Base-by-base conservation (phyloP, 1,139 yeast genomes). In the Pichia sp. region DNA sequence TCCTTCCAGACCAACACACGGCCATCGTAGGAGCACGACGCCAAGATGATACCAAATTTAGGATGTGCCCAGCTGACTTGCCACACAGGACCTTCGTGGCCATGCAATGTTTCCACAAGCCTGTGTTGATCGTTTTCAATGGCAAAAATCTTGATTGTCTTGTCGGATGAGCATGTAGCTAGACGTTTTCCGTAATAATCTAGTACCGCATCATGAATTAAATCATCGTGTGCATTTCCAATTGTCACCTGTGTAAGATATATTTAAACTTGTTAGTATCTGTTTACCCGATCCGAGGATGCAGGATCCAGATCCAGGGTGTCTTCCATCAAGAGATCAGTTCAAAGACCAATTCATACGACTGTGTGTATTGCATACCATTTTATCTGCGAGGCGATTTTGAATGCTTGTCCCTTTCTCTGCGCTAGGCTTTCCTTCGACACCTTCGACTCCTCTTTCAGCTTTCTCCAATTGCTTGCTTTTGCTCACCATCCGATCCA, bases 11-110 rank as follows among this genome's bases (percentile, higher is more conserved):
- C 84, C 61, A 92, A 75, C 9, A 90, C 98, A 67, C 86, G 87
- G 54, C 99, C 99, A 68, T 93, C 99, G 67, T 90, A 95, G 1
- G 97, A 89, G 63, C 96, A 91, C 33, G 96, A 87, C 0, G 99
- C 99, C 62, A 93, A 77, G 61, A 93, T 89, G 6, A 91, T 87
- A 41, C 99, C 99, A 67, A 93, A 93, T 71, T 93, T 93, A 46
- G 99, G 99, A 70, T 95, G 99, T 2, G 99, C 98, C 99, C 99
- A 93, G 52, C 92, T 83, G 38, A 92, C 95, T 73, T 93, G 97
- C 99, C 99, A 95, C 50, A 95, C 97, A 10, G 99, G 98, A 27
- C 99, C 99, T 61, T 91, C 97, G 71, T 93, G 99, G 34, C 96
- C 82, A 67, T 80, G 73, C 62, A 93, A 76, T 1, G 98, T 91